Conservation (phyloP, 2,329 filamentous ascomycete species). For the Penicillium sp. region DNA sequence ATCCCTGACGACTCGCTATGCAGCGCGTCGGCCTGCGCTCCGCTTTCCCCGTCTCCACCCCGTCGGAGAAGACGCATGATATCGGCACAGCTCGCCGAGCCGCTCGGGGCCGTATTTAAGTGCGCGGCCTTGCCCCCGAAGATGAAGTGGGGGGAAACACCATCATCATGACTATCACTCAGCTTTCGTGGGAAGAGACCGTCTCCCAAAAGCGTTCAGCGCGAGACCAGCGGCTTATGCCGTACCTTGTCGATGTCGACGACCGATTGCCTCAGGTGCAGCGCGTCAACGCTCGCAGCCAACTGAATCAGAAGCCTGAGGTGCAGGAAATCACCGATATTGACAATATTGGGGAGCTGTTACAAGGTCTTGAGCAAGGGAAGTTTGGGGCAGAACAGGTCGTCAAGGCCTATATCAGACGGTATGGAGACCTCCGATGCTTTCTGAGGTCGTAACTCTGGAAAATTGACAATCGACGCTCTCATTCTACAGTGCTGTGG, state of each 20-base stretch:
- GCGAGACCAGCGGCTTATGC: constrained; percentile 28
- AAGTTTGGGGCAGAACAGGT: constrained; percentile 32
- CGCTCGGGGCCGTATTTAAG: too few species aligned
- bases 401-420: constrained; percentile 32
- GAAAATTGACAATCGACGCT: too few species aligned
- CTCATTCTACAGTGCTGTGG: constrained; percentile 20
- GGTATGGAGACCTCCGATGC: too few species aligned
- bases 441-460: too few species aligned
- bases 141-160: too few species aligned
- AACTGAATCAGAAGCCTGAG: constrained; percentile 20
- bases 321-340: constrained; percentile 34
- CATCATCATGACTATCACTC: constrained; percentile 18
- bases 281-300: constrained; percentile 24
- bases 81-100: constrained; percentile 7
- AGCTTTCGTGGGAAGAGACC: constrained; percentile 31
- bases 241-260: constrained; percentile 30
- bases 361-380: constrained; percentile 21
- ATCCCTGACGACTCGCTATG: too few species aligned
- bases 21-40: too few species aligned
- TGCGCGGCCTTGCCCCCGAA: too few species aligned
- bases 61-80: too few species aligned
- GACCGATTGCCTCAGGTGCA: constrained; percentile 24
- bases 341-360: constrained; percentile 24
- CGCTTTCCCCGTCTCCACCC: constrained; percentile 8
- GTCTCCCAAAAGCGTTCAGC: constrained; percentile 29